These are phyloP conservation scores for Guillardia theta DNA, from an alignment of 78 protist species.

Conservation along the genomic window DNA sequence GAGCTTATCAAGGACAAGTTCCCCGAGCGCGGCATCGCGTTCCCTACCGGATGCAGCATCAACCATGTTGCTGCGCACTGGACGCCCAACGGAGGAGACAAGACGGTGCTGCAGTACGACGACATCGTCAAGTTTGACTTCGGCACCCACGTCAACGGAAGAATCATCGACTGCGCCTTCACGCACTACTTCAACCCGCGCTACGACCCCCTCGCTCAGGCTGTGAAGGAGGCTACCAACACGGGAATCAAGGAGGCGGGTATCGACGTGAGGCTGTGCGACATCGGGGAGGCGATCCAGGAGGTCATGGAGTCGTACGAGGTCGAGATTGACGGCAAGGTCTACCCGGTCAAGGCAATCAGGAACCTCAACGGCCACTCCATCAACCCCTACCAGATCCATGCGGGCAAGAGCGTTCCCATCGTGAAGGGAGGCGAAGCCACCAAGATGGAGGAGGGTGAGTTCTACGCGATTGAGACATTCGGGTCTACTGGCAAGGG, in stretches of 20 bases:
- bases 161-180: conserved; percentile 96
- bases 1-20: conserved; percentile 49
- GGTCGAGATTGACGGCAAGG: conserved; percentile 90
- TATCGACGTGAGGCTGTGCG: conserved; percentile 54
- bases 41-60: conserved; percentile 93
- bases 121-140: conserved; percentile 97
- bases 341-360: conserved; percentile 78
- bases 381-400: conserved; percentile 79
- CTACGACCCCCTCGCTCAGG: conserved; percentile 85
- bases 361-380: conserved; percentile 96
- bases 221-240: conserved; percentile 93
- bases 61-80: conserved; percentile 97
- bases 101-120: conserved; percentile 85
- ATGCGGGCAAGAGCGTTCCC: conserved; percentile 95
- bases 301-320: conserved; percentile 97
- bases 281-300: conserved; percentile 72
- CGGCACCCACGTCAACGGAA: conserved; percentile 89
- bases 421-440: conserved; percentile 82
- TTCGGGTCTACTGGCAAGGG: conserved; percentile 97
- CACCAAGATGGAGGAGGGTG: conserved; percentile 70
- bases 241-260: conserved; percentile 80
- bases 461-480: conserved; percentile 98
- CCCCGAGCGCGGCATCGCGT: conserved; percentile 84
- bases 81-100: conserved; percentile 98
- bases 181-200: conserved; percentile 61